Evolutionary conservation across 768 basidiomycete species (phyloP).

Genomic region (Russula brevipes): DNA sequence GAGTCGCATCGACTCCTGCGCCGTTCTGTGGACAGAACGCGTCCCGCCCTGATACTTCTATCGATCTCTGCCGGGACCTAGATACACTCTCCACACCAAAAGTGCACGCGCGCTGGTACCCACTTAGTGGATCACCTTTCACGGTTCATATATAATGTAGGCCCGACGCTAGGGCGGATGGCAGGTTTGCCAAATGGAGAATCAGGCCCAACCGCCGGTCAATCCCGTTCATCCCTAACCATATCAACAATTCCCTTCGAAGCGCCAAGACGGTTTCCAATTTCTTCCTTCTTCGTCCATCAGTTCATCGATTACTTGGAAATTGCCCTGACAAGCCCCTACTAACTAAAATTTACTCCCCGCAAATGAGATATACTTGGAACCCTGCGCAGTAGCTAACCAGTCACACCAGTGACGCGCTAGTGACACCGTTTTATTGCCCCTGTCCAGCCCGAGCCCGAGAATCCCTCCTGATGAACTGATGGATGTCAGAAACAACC

Average conservation of each 20-base stretch:
- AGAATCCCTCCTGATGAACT: no score
- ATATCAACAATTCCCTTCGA: not conserved
- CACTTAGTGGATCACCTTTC: not conserved
- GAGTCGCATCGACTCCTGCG: not conserved
- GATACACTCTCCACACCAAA: not conserved
- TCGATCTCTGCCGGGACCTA: not conserved
- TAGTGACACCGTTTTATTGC: no score
- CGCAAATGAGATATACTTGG: not conserved
- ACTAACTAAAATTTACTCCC: not conserved
- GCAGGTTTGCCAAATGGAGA: not conserved
- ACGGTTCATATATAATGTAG: not conserved
- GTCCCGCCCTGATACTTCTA: not conserved
- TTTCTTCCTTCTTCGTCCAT: not conserved
- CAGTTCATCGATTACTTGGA: not conserved
- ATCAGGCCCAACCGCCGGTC: not conserved
- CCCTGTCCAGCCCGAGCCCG: no score
- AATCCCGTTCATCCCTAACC: not conserved
- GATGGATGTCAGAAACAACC: no score
- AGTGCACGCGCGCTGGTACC: not conserved
- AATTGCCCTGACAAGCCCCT: not conserved
- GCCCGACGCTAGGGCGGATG: not conserved
- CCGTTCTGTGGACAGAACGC: not conserved
- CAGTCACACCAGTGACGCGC: no score
- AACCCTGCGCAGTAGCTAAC: no score
- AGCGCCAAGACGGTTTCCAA: not conserved